These are phyloP conservation scores for Heliocybe sulcata DNA, from an alignment of 1,284 basidiomycete genomes.

Conservation along the genomic window DNA sequence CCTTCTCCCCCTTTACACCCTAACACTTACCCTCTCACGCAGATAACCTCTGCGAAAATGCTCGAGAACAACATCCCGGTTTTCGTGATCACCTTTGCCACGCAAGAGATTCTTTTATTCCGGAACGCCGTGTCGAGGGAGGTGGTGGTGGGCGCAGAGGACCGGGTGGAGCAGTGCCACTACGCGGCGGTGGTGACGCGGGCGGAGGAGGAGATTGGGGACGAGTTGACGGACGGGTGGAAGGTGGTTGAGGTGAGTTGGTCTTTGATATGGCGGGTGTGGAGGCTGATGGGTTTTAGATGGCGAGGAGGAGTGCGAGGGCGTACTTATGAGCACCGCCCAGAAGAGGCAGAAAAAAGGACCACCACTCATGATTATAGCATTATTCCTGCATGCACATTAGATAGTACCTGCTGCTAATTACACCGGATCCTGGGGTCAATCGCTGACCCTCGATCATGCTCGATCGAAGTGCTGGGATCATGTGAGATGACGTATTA, in stretches of 20 bases:
- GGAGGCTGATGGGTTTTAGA: constrained; percentile 12
- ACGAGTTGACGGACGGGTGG: constrained; percentile 97
- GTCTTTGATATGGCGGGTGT: neutral
- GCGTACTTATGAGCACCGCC: constrained; percentile 22
- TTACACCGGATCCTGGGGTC: neutral
- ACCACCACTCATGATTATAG: constrained; percentile 3
- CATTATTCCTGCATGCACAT: neutral
- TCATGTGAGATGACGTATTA: neutral
- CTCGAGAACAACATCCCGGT: constrained; percentile 89
- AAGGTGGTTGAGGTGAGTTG: constrained; percentile 86
- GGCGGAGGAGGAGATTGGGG: constrained; percentile 77
- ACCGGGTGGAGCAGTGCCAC: constrained; percentile 87
- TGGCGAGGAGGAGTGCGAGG: constrained; percentile 29
- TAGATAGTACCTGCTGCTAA: constrained; percentile 3
- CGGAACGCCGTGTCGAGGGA: constrained; percentile 85
- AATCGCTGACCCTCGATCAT: neutral
- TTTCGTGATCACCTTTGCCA: constrained; percentile 90
- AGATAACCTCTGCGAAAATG: constrained; percentile 78
- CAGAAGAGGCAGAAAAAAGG: neutral
- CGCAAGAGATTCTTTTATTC: constrained; percentile 93
- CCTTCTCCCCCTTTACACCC: neutral
- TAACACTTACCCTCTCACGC: constrained; percentile 6
- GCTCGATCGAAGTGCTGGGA: neutral
- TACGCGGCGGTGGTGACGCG: constrained; percentile 93
- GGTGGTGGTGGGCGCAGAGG: constrained; percentile 80